Base-by-base conservation (phyloP, 1,139 yeast genomes). In the Lodderomyces oxycetoniae region DNA sequence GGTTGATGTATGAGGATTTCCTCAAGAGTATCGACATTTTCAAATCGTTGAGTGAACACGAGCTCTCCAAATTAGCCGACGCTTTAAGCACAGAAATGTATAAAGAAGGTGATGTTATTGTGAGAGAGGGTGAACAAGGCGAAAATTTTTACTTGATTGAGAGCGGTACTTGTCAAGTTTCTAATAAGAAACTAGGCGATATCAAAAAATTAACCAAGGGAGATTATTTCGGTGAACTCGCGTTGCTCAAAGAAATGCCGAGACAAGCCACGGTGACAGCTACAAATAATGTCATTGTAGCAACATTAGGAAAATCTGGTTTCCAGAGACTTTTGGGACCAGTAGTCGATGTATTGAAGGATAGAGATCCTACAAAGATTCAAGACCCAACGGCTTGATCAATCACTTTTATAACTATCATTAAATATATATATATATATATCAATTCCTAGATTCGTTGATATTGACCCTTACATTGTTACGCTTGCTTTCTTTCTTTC, bases 221-320 rank as follows among this genome's bases (percentile, higher is more conserved):
- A 44, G 95, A 85, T 53, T 91, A 91, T 61, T 91, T 91, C 59
- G 98, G 98, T 45, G 98, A 91, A 63, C 79, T 91, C 44, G 97
- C 98, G 3, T 69, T 91, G 47, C 70, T 91, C 48, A 85, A 89
- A 49, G 96, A 91, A 52, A 68, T 81, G 42, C 97, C 97, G 42
- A 78, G 98, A 61, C 94, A 87, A 57, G 98, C 98, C 22, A 84
- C 96, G 4, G 93, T 91, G 27, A 77, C 74, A 37, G 96, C 96
- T 2, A 63, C 72, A 22, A 76, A 83, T 37, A 71, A 72, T 34
- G 80, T 91, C 17, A 84, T 85, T 50, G 95, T 89, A 32, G 97
- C 95, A 17, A 83, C 93, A 3, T 71, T 91, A 48, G 95, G 88
- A 42, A 88, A 89, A 63, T 75, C 84, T 40, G 98, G 96, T 0